Conservation (phyloP, 768 basidiomycete species). For the Tremella fuciformis region DNA sequence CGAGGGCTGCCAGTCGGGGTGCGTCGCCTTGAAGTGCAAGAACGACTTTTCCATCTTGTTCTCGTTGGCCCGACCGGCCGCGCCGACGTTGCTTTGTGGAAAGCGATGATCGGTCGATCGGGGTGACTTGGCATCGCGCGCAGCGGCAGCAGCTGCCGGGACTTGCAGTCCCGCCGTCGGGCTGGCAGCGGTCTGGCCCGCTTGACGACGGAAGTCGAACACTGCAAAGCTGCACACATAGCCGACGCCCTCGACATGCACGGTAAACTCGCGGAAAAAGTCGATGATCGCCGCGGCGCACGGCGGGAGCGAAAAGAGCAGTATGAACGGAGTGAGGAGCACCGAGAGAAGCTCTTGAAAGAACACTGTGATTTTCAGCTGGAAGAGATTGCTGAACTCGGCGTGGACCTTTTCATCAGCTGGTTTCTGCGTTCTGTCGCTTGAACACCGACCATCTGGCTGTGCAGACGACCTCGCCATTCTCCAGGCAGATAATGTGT, state of each 20-base stretch:
- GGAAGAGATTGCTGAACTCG: conserved; percentile 86
- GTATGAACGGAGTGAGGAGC: conserved; percentile 85
- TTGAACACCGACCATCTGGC: conserved; percentile 64
- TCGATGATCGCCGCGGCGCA: conserved; percentile 91
- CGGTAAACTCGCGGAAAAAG: conserved; percentile 96
- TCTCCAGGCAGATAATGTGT: conserved; percentile 95
- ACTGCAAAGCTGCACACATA: conserved; percentile 98
- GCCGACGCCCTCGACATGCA: conserved; percentile 93
- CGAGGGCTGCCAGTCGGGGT: conserved; percentile 91
- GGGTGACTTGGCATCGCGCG: not conserved
- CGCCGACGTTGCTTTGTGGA: not conserved
- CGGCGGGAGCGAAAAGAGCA: conserved; percentile 85
- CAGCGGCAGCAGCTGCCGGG: not conserved
- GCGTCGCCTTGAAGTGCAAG: conserved; percentile 59
- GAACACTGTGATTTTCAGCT: conserved; percentile 87
- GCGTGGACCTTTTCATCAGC: conserved; percentile 66
- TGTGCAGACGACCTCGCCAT: conserved; percentile 86
- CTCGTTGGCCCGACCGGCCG: conserved; percentile 23
- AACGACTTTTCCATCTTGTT: conserved; percentile 87
- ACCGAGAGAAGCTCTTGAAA: conserved; percentile 85
- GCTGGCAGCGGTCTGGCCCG: conserved; percentile 39
- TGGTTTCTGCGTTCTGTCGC: not conserved
- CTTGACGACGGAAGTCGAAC: conserved; percentile 93
- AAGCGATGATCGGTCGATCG: no score
- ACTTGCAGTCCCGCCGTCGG: not conserved